A percentile compares a stretch with the other conserved stretches of the same genome.
Evolutionary conservation across 768 basidiomycete species (phyloP).

Genomic region (Calocera viscosa): DNA sequence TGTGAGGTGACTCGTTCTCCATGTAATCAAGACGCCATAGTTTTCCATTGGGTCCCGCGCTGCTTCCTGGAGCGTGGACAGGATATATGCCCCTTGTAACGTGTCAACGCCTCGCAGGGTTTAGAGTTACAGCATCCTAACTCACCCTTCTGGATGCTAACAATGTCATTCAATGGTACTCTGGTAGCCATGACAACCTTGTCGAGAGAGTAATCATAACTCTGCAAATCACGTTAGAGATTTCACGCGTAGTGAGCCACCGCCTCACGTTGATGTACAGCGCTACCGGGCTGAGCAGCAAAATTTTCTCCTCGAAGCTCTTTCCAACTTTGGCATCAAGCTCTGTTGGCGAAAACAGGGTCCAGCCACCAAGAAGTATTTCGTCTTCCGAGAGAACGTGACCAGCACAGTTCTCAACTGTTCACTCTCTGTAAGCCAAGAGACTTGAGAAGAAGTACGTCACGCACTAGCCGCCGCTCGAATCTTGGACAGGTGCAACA

Average conservation of each 20-base stretch:
- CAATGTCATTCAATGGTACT: slow-evolving; percentile 72
- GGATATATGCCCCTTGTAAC: slow-evolving; percentile 74
- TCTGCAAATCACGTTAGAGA: slow-evolving; percentile 34
- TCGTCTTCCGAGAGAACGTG: slow-evolving; percentile 68
- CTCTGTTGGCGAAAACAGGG: slow-evolving; percentile 71
- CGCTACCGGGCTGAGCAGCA: slow-evolving; percentile 50
- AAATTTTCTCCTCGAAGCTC: slow-evolving; percentile 86
- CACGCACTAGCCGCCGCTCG: slow-evolving; percentile 61
- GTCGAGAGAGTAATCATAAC: slow-evolving; percentile 84
- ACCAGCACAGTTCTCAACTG: slow-evolving; percentile 68
- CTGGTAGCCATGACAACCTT: slow-evolving; percentile 85
- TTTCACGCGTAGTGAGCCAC: not conserved
- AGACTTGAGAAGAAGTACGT: not conserved
- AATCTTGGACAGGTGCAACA: slow-evolving; percentile 78
- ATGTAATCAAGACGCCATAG: slow-evolving; percentile 74
- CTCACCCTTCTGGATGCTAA: slow-evolving; percentile 63
- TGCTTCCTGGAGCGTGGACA: slow-evolving; percentile 85
- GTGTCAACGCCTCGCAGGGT: not conserved
- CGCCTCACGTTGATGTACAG: slow-evolving; percentile 64
- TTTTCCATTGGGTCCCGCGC: slow-evolving; percentile 82
- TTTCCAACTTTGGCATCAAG: slow-evolving; percentile 58
- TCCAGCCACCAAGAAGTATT: slow-evolving; percentile 75
- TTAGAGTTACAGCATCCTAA: not conserved
- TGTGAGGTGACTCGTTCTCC: slow-evolving; percentile 55
- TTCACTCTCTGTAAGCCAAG: not conserved